Percentiles rank a stretch among this genome's conserved stretches.
Evolutionary conservation across 345 rosid species (phyloP).

Genomic region (Lepidium didymum): DNA sequence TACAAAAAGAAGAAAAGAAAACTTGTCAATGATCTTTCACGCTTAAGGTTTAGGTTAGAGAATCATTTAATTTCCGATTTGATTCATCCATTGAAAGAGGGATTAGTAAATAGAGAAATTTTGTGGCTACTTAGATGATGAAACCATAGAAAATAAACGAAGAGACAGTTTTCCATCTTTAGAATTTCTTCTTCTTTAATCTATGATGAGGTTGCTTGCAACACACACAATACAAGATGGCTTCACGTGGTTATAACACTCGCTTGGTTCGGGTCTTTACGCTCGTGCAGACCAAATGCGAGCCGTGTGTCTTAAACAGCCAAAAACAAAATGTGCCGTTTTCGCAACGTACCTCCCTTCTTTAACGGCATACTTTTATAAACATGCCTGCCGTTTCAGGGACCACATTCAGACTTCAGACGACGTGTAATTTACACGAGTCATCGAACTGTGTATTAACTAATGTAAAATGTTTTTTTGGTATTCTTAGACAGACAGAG

Average conservation of each 20-base stretch:
- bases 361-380: constrained; percentile 19
- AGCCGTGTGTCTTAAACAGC: constrained; percentile 1
- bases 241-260: background rate
- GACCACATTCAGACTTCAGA: constrained; percentile 19
- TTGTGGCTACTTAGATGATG: constrained; percentile 7
- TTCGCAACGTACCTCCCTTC: constrained; percentile 7
- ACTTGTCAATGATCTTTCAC: constrained; percentile 15
- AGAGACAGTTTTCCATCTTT: constrained; percentile 6
- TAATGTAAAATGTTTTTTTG: background rate
- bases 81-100: constrained; percentile 10
- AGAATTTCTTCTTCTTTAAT: background rate
- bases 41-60: constrained; percentile 13
- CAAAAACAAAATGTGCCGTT: constrained; percentile 9
- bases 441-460: background rate
- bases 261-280: background rate
- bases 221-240: background rate
- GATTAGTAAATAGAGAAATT: constrained; percentile 9
- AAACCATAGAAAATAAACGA: constrained; percentile 17
- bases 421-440: background rate
- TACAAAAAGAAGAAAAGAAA: background rate
- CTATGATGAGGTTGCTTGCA: background rate
- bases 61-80: constrained; percentile 1
- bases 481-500: background rate
- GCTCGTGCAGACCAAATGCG: background rate
- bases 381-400: constrained; percentile 23